These are phyloP conservation scores for Lactarius psammicola DNA, from an alignment of 768 basidiomycete genomes.

Conservation along the genomic window DNA sequence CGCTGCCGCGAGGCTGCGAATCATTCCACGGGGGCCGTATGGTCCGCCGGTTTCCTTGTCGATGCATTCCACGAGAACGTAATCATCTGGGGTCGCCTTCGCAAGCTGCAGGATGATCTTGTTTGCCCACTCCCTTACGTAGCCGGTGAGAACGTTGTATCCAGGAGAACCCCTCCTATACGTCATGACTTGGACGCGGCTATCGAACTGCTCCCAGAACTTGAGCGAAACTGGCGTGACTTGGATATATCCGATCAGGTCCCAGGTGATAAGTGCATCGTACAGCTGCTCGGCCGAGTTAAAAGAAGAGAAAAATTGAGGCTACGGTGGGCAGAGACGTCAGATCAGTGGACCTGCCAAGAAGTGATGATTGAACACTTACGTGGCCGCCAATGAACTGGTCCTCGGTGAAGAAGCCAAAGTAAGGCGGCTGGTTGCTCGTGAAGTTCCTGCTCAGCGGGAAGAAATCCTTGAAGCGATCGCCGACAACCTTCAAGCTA, in stretches of 20 bases:
- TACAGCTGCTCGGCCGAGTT: slow-evolving; percentile 37
- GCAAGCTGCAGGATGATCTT: slow-evolving; percentile 23
- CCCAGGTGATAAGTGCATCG: slow-evolving; percentile 33
- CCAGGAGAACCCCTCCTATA: slow-evolving; percentile 1
- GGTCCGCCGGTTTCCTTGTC: slow-evolving; percentile 14
- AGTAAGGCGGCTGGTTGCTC: slow-evolving; percentile 16
- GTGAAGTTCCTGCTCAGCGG: slow-evolving; percentile 16
- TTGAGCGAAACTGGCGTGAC: slow-evolving; percentile 35
- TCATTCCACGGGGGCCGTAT: slow-evolving; percentile 25
- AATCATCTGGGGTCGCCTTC: slow-evolving; percentile 20
- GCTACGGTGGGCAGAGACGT: slow-evolving; percentile 17
- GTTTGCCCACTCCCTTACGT: slow-evolving; percentile 19
- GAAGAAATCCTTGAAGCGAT: slow-evolving; percentile 17
- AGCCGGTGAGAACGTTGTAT: slow-evolving; percentile 9
- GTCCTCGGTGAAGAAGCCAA: slow-evolving; percentile 21
- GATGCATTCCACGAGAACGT: slow-evolving; percentile 16
- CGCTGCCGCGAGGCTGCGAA: slow-evolving; percentile 23
- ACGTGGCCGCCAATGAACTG: slow-evolving; percentile 19
- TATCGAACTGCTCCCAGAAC: slow-evolving; percentile 31
- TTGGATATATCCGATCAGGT: slow-evolving; percentile 28
- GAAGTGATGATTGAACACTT: background rate
- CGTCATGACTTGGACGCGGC: background rate
- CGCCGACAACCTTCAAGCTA: slow-evolving; percentile 22
- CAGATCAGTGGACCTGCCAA: background rate
- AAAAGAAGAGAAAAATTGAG: slow-evolving; percentile 34